phyloP scores from a whole-genome alignment of 1,284 basidiomycete genomes.

The Chalciporus sp. region DNA sequence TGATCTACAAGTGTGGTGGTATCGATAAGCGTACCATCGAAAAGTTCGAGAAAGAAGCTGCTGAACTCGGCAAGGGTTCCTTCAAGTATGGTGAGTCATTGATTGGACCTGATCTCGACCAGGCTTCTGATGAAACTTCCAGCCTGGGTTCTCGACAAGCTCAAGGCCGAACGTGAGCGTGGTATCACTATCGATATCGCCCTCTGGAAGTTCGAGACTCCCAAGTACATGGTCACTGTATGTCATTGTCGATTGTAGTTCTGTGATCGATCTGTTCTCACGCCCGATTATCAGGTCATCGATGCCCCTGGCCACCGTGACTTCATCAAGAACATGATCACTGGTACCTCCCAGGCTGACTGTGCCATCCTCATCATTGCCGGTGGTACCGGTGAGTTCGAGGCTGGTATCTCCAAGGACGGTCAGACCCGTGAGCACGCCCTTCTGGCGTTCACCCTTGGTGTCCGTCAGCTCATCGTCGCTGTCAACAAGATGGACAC shows the following conservation, averaged over 20 bases:
- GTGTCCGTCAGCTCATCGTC: conserved; percentile 99
- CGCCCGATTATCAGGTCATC: conserved; percentile 66
- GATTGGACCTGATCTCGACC: conserved; percentile 25
- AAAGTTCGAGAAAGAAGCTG: conserved; percentile 99
- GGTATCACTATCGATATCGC: conserved; percentile 99
- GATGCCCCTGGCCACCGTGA: conserved; percentile 99
- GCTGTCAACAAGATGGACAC: conserved; percentile 99
- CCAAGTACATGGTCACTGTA: conserved; percentile 88
- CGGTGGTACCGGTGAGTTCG: conserved; percentile 99
- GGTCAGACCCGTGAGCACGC: conserved; percentile 99
- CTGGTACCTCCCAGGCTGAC: conserved; percentile 99
- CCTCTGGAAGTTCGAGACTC: conserved; percentile 99
- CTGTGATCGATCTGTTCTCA: conserved; percentile 12
- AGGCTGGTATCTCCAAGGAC: conserved; percentile 99
- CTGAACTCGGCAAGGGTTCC: conserved; percentile 99
- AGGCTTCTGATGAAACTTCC: conserved; percentile 20
- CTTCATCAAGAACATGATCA: conserved; percentile 99
- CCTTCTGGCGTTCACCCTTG: conserved; percentile 99
- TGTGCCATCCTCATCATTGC: conserved; percentile 99
- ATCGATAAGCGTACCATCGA: conserved; percentile 99
- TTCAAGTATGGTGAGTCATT: conserved; percentile 89
- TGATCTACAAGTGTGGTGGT: conserved; percentile 99
- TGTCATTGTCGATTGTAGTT: conserved; percentile 29
- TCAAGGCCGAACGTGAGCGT: conserved; percentile 99
- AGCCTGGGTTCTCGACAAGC: conserved; percentile 99